Evolutionary conservation across 257 asterid genomes (phyloP).

Genomic region (Gentiana macrophylla): DNA sequence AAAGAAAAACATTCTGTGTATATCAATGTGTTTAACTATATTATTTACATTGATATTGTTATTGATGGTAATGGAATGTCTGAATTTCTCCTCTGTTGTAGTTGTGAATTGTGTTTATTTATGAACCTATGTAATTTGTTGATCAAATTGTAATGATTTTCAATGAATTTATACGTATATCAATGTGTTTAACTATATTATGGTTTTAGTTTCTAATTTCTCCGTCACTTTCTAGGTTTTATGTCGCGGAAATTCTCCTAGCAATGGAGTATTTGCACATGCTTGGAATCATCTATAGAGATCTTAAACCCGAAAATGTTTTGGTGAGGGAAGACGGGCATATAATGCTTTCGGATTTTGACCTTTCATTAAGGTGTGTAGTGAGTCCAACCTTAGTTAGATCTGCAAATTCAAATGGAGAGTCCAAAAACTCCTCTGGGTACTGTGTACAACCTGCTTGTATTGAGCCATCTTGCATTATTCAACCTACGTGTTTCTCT

Average conservation of each 20-base stretch:
- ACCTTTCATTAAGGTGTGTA: conserved; percentile 48
- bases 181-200: too few relatives aligned
- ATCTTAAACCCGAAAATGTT: conserved; percentile 57
- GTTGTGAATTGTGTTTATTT: too few relatives aligned
- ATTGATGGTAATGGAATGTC: too few relatives aligned
- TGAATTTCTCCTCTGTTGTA: too few relatives aligned
- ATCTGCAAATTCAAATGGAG: conserved; percentile 25
- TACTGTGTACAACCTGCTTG: conserved; percentile 38
- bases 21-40: too few relatives aligned
- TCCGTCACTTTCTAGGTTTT: conserved; percentile 27
- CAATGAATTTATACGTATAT: too few relatives aligned
- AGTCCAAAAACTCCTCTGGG: conserved; percentile 33
- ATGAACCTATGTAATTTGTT: too few relatives aligned
- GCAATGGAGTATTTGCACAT: conserved; percentile 56
- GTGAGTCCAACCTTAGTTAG: conserved; percentile 53
- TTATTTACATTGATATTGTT: too few relatives aligned
- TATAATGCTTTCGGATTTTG: conserved; percentile 64
- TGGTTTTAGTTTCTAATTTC: background rate
- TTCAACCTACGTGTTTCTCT: conserved; percentile 45
- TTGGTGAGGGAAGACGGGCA: conserved; percentile 61
- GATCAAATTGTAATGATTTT: too few relatives aligned
- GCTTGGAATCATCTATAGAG: conserved; percentile 63
- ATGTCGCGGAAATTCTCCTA: conserved; percentile 61
- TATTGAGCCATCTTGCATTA: conserved; percentile 41
- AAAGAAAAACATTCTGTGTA: too few relatives aligned